A percentile compares a stretch with the other conserved stretches of the same genome.
Conservation (phyloP, 2,329 filamentous ascomycete genomes). For the Rutstroemia sp. region DNA sequence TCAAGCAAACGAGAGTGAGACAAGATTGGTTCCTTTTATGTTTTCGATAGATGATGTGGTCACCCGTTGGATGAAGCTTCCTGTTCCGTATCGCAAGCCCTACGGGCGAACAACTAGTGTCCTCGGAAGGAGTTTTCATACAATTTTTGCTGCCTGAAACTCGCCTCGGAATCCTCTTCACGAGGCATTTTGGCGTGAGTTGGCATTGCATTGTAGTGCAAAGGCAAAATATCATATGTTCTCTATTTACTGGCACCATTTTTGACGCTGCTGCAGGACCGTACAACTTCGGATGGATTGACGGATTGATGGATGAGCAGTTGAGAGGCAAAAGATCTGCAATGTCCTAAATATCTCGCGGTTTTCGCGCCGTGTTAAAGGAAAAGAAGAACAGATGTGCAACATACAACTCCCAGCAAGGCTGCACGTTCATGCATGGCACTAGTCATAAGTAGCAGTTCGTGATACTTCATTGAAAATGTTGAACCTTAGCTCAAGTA, state of each 20-base stretch:
- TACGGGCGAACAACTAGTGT: neutral
- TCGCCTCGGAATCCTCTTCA: neutral
- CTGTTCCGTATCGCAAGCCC: neutral
- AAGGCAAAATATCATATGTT: neutral
- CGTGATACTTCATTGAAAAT: too few species aligned
- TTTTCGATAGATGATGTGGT: neutral
- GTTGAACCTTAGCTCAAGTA: too few species aligned
- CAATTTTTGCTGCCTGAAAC: neutral
- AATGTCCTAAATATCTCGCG: too few species aligned
- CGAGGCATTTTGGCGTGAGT: neutral
- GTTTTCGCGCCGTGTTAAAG: neutral
- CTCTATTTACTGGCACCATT: neutral
- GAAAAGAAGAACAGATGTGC: neutral
- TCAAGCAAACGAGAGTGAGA: neutral
- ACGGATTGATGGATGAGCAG: neutral
- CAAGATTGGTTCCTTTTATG: neutral
- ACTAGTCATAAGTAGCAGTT: neutral
- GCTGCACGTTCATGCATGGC: neutral
- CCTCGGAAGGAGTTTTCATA: neutral
- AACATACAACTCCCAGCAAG: neutral
- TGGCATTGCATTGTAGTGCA: neutral
- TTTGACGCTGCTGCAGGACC: neutral
- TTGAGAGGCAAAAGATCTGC: neutral
- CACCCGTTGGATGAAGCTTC: neutral
- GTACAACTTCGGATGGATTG: neutral